These are phyloP conservation scores for Suillus cothurnatus DNA, from an alignment of 768 basidiomycete species.

Conservation along the genomic window DNA sequence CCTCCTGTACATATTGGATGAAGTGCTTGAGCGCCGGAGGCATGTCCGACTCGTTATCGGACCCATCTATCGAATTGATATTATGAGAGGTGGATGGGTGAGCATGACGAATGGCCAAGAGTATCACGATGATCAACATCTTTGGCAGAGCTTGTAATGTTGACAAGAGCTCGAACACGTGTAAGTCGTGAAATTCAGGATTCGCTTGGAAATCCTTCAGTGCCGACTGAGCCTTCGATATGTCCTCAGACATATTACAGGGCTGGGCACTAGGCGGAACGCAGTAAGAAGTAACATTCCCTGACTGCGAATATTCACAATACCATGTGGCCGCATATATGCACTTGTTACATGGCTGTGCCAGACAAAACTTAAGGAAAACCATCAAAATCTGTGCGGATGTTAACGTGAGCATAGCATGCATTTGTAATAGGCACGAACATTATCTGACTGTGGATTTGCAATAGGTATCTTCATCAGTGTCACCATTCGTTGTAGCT, in stretches of 20 bases:
- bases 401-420: neutral
- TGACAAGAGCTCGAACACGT: neutral
- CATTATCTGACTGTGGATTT: neutral
- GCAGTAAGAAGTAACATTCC: neutral
- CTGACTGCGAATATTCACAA: neutral
- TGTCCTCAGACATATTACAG: neutral
- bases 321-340: neutral
- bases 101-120: neutral
- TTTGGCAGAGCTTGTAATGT: neutral
- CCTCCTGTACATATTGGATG: neutral
- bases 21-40: neutral
- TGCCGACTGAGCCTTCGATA: neutral
- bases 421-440: neutral
- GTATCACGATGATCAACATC: neutral
- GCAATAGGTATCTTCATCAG: neutral
- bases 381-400: neutral
- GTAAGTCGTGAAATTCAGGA: neutral
- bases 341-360: neutral
- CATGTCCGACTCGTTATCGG: neutral
- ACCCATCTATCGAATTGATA: neutral
- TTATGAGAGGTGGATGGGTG: neutral
- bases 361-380: neutral
- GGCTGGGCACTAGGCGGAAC: no score
- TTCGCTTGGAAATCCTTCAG: neutral
- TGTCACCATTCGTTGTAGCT: neutral